Percentiles rank a stretch among this genome's conserved stretches.
Conservation (phyloP, 177 flowering plant species). For the Vitis hybrid region DNA sequence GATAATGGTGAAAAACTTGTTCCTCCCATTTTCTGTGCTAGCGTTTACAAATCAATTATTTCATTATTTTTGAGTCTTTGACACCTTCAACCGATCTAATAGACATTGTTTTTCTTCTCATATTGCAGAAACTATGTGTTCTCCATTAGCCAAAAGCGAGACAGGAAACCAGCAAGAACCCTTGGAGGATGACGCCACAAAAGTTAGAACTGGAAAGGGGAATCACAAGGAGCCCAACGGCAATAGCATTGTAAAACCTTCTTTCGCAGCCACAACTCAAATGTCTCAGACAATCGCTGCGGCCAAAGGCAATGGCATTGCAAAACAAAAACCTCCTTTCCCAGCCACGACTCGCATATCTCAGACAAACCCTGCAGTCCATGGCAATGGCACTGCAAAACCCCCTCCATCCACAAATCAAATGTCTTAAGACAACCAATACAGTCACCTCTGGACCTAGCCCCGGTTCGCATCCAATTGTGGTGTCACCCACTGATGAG, state of each 20-base stretch:
- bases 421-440: too few species aligned
- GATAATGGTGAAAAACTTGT: too few species aligned
- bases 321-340: not conserved
- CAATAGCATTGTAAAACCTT: slow-evolving; percentile 6
- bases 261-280: not conserved
- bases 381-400: too few species aligned
- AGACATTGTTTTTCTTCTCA: not conserved
- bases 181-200: not conserved
- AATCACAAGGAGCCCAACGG: not conserved
- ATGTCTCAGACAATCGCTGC: not conserved
- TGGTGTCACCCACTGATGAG: too few species aligned
- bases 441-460: too few species aligned
- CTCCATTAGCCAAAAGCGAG: slow-evolving; percentile 12
- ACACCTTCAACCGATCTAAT: not conserved
- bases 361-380: too few species aligned
- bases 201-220: not conserved
- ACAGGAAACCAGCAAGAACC: slow-evolving; percentile 9
- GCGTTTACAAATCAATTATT: not conserved
- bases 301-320: not conserved
- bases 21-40: not conserved
- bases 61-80: not conserved
- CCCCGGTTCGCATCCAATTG: too few species aligned
- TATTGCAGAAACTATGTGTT: slow-evolving; percentile 26
- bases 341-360: too few species aligned
- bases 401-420: too few species aligned